These are phyloP conservation scores for Boletus edulis DNA, from an alignment of 768 basidiomycete species.

Conservation along the genomic window DNA sequence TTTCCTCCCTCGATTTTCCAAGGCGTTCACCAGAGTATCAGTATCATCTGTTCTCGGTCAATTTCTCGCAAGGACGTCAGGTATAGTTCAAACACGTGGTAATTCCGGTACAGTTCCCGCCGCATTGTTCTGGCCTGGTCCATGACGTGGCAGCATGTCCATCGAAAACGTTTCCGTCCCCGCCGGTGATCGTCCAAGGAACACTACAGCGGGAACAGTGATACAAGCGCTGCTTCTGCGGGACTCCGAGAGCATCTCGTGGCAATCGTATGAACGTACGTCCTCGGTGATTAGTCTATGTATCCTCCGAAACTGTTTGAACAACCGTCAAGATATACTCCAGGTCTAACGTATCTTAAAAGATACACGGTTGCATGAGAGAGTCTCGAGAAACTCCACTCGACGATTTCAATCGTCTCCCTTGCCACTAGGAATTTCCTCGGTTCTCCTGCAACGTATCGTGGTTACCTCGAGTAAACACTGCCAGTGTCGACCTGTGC, in stretches of 20 bases:
- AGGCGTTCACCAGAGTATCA: too few species aligned
- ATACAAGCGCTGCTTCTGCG: neutral
- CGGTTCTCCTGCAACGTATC: neutral
- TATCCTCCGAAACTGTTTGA: too few species aligned
- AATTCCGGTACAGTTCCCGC: neutral
- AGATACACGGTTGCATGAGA: too few species aligned
- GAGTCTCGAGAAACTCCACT: neutral
- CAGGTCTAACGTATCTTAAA: too few species aligned
- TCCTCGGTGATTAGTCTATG: too few species aligned
- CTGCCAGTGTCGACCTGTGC: neutral
- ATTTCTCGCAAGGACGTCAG: too few species aligned
- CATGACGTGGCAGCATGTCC: neutral
- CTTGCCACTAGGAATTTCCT: neutral
- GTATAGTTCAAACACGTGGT: neutral
- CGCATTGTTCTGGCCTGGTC: neutral
- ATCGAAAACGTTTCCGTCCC: neutral
- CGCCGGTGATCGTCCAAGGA: neutral
- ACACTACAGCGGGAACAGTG: neutral
- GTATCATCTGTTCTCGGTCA: too few species aligned
- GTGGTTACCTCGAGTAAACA: slow-evolving; percentile 3
- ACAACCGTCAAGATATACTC: too few species aligned
- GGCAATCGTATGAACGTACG: too few species aligned
- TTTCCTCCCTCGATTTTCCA: neutral
- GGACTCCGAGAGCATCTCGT: neutral
- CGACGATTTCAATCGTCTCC: neutral